Evolutionary conservation across 73 alveolate species (phyloP).

Genomic region (Tetrahymena malaccensis): DNA sequence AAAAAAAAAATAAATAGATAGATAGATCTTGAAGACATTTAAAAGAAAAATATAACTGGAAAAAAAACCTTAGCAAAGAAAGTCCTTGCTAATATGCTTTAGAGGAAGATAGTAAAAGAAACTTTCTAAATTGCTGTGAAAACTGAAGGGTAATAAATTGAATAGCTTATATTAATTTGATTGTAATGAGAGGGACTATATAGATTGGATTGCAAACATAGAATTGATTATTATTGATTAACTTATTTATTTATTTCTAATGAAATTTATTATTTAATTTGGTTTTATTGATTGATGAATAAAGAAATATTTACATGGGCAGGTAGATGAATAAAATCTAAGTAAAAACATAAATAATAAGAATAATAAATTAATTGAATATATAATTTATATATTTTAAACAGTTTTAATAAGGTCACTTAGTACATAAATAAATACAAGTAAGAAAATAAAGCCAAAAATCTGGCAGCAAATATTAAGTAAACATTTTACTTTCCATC

Average conservation of each 20-base stretch:
- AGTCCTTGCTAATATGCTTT: background rate
- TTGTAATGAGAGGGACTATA: too few species aligned
- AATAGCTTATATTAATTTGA: too few species aligned
- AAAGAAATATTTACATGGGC: too few species aligned
- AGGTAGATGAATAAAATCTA: background rate
- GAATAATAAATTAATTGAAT: background rate
- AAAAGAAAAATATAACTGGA: background rate
- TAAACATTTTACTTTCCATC: background rate
- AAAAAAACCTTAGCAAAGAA: background rate
- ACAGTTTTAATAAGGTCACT: background rate
- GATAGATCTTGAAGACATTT: background rate
- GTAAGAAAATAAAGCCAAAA: background rate
- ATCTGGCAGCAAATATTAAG: background rate
- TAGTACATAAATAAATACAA: background rate
- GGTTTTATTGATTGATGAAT: background rate
- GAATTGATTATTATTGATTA: too few species aligned
- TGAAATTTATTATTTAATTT: too few species aligned
- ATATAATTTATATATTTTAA: background rate
- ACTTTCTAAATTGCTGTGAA: background rate
- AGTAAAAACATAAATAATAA: background rate
- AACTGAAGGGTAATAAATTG: background rate
- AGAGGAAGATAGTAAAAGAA: too few species aligned
- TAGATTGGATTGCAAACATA: background rate
- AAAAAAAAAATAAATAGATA: background rate
- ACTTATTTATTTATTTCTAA: too few species aligned